Evolutionary conservation across 2,329 filamentous ascomycete species (phyloP), one percentile per base, ranked within the genome.

Genomic region (Pseudocercospora macadamiae): DNA sequence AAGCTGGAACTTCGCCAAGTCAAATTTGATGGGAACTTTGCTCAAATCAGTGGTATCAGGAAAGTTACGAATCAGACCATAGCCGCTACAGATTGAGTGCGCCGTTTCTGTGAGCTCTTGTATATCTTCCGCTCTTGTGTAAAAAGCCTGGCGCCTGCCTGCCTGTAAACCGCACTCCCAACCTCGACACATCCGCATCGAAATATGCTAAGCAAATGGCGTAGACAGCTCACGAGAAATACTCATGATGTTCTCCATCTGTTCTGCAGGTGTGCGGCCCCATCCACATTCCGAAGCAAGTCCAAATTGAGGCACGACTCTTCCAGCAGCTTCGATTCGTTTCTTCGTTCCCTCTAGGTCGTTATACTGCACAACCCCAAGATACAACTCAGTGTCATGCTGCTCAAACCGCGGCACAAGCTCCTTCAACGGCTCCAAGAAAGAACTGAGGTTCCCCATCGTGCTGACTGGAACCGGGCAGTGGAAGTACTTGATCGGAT

Each of bases 211-310:
- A 32, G 28, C 10, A 4, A 47, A 25, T 47, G 42, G 47, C 25
- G 30, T n/a, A 0, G 47, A 49, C 9, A 49, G 26, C 47, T 49
- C 47, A 21, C 26, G 16, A 34, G 26, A 49, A 19, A 49, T 19
- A n/a, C 47, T 34, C 47, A 49, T 49, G 26, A 49, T 49, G 16
- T 49, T 34, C 19, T 49, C 47, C 10, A 49, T 34, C 47, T 49
- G 47, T 5, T 49, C 47, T 23, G 28, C 47, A 34, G 26, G 47
- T 19, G 26, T 49, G 64, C 16, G 54, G 14, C 75, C 76, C 66
- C 72, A 65, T 3, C 77, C 77, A 61, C 75, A 80, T 58, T 79
- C 77, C 0, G 74, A 76, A 8, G 72, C 66, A 12, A 79, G 65
- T 1, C 76, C 75, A 66, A 78, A 79, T 1, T 66, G 59, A 1